phyloP scores from a whole-genome alignment of 345 rosid species.

The Raphanus raphanistrum region DNA sequence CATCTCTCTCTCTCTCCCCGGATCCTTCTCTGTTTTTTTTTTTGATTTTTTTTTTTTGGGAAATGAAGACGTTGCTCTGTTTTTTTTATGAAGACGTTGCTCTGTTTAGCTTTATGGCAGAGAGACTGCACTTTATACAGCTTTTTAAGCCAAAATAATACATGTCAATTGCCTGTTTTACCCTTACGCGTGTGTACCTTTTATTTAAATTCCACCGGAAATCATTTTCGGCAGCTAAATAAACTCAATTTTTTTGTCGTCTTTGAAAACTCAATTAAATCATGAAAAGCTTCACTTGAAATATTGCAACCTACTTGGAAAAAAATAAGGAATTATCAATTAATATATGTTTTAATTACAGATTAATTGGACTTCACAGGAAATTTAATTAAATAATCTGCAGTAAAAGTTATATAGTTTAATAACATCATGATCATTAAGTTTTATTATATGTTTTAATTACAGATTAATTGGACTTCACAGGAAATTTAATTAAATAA shows the following conservation, averaged over 20 bases:
- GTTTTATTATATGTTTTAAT: too few relatives aligned
- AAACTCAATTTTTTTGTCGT: too few relatives aligned
- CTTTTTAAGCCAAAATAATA: background rate
- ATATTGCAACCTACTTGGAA: too few relatives aligned
- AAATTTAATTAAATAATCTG: too few relatives aligned
- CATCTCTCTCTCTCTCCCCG: conserved; percentile 37
- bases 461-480: background rate
- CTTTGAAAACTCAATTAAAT: too few relatives aligned
- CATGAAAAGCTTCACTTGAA: background rate
- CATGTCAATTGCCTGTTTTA: background rate
- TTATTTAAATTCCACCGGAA: conserved; percentile 6
- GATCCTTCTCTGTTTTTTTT: conserved; percentile 4
- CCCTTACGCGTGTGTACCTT: conserved; percentile 18
- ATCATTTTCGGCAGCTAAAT: background rate
- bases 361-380: background rate
- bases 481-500: background rate
- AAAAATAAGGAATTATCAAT: too few relatives aligned
- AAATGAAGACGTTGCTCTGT: conserved; percentile 4
- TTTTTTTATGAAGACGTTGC: background rate
- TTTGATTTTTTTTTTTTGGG: background rate
- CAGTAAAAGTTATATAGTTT: background rate
- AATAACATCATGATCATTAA: too few relatives aligned
- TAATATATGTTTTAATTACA: too few relatives aligned
- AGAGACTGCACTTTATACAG: conserved; percentile 19
- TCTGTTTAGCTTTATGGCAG: conserved; percentile 1